Percentiles rank a stretch among this genome's conserved stretches.
These are phyloP conservation scores for Catharanthus roseus DNA, from an alignment of 257 asterid genomes.

Conservation along the genomic window DNA sequence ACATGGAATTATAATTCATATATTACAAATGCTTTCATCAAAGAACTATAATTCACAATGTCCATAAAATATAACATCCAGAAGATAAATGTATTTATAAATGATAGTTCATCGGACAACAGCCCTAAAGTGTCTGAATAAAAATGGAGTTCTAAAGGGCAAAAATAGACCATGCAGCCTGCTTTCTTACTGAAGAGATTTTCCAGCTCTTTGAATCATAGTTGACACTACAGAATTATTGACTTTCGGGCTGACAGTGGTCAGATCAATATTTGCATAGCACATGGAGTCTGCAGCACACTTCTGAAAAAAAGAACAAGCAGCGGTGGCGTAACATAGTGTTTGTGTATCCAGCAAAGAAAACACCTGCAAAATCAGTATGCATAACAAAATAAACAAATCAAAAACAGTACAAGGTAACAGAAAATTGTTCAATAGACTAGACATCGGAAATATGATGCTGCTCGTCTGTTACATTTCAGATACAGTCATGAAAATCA, in stretches of 20 bases:
- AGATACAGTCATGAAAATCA: background rate
- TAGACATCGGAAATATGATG: too few relatives aligned
- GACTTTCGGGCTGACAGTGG: conserved; percentile 49
- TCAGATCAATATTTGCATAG: conserved; percentile 69
- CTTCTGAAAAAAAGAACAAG: conserved; percentile 70
- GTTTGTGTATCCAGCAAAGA: conserved; percentile 69
- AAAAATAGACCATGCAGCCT: background rate
- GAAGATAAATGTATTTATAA: background rate
- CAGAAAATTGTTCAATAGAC: too few relatives aligned
- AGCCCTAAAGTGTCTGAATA: background rate
- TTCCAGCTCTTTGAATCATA: conserved; percentile 83
- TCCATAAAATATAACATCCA: background rate
- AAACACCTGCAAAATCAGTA: conserved; percentile 50
- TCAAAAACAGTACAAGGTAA: background rate
- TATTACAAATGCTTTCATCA: background rate
- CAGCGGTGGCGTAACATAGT: conserved; percentile 68
- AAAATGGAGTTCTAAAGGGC: background rate
- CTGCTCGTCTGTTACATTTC: background rate
- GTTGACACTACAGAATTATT: conserved; percentile 65
- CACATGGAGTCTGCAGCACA: conserved; percentile 80
- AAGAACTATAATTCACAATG: background rate
- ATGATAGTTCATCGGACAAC: background rate
- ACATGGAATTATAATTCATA: background rate
- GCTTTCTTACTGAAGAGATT: conserved; percentile 44
- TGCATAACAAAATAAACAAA: conserved; percentile 10